A percentile compares a stretch with the other conserved stretches of the same genome.
These are phyloP conservation scores for Syncephalastrum monosporum DNA, from an alignment of 371 early-diverging fungal species.

Conservation along the genomic window DNA sequence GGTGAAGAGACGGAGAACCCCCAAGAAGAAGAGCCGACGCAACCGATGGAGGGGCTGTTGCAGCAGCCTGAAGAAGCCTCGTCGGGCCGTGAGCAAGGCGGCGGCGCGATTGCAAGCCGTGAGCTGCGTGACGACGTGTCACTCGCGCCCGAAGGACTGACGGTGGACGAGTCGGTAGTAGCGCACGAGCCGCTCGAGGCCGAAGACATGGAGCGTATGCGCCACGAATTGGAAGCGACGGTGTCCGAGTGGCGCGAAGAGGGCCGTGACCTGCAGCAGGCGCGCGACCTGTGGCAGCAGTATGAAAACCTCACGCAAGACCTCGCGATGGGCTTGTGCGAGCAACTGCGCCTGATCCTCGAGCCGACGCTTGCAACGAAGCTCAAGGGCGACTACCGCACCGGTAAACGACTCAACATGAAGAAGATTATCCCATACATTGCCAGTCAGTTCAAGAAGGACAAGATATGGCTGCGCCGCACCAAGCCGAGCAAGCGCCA, in stretches of 20 bases:
- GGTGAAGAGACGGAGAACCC: conserved; percentile 50
- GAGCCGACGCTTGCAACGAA: conserved; percentile 97
- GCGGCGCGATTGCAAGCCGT: conserved; percentile 26
- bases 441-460: conserved; percentile 98
- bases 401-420: conserved; percentile 99
- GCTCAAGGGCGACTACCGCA: conserved; percentile 98
- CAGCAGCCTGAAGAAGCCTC: conserved; percentile 6
- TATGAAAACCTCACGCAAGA: conserved; percentile 89
- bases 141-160: conserved; percentile 26
- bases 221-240: conserved; percentile 57
- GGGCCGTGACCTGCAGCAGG: conserved; percentile 59
- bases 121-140: too few species aligned
- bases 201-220: conserved; percentile 61
- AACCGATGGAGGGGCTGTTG: conserved; percentile 7
- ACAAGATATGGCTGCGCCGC: conserved; percentile 99
- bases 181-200: conserved; percentile 59
- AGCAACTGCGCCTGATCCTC: conserved; percentile 94
- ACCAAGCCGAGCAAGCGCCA: conserved; percentile 97
- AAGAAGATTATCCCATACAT: conserved; percentile 99
- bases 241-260: conserved; percentile 61
- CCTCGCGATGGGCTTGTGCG: conserved; percentile 87
- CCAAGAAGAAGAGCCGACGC: conserved; percentile 15
- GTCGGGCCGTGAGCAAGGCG: neutral
- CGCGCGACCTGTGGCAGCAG: conserved; percentile 84
- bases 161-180: conserved; percentile 45